A percentile compares a stretch with the other conserved stretches of the same genome.
Conservation (phyloP, 2,329 filamentous ascomycete species). For the Juglanconis juglandina region DNA sequence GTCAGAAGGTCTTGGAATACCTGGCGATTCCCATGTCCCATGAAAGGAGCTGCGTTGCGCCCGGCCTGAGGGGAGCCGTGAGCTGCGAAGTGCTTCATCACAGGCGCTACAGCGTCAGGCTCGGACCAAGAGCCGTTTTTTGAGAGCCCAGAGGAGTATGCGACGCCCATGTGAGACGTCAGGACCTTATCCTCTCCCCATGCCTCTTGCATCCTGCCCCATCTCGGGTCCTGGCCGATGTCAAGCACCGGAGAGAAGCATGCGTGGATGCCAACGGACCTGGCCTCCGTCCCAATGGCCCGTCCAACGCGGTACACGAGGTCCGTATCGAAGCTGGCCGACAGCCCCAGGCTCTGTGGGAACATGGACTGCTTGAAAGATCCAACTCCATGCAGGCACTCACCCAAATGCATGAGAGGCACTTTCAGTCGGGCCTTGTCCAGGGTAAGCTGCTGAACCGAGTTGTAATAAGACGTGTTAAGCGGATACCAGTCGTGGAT, state of each 20-base stretch:
- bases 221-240: conserved; percentile 40
- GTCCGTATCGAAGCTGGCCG: conserved; percentile 39
- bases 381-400: conserved; percentile 42
- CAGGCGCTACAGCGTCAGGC: conserved; percentile 39
- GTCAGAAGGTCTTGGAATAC: conserved; percentile 39
- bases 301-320: conserved; percentile 38
- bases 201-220: conserved; percentile 43
- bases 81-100: conserved; percentile 45
- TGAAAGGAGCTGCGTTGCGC: conserved; percentile 40
- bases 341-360: conserved; percentile 38
- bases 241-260: conserved; percentile 43
- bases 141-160: conserved; percentile 39
- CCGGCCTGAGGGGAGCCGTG: conserved; percentile 41
- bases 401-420: conserved; percentile 40
- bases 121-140: conserved; percentile 41
- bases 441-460: conserved; percentile 35
- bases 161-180: conserved; percentile 42
- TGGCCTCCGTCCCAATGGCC: conserved; percentile 40
- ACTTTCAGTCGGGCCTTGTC: conserved; percentile 35
- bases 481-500: conserved; percentile 43
- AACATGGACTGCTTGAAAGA: conserved; percentile 45
- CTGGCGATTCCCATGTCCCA: conserved; percentile 40
- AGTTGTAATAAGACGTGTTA: conserved; percentile 40
- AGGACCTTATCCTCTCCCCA: conserved; percentile 45
- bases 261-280: conserved; percentile 42